A percentile compares a stretch with the other conserved stretches of the same genome.
Evolutionary conservation across 2,329 filamentous ascomycete genomes (phyloP).

Genomic region (Colletotrichum sp.): DNA sequence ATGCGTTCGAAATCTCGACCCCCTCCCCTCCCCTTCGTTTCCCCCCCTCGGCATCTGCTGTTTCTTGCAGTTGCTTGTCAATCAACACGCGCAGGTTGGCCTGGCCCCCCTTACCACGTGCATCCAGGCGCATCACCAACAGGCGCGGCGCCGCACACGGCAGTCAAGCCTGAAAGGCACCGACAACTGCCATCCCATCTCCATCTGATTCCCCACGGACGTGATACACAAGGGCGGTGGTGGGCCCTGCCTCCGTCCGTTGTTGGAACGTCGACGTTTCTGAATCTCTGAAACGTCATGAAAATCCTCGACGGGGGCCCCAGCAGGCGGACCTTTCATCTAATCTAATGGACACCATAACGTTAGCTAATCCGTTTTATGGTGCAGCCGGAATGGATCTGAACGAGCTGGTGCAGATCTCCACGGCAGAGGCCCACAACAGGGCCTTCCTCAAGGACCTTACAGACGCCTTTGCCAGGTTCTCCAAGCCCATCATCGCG

Average conservation of each 20-base stretch:
- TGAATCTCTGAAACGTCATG: slow-evolving; percentile 1
- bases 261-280: slow-evolving; percentile 1
- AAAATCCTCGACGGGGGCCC: neutral
- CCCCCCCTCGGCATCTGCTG: neutral
- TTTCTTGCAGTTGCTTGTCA: neutral
- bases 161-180: neutral
- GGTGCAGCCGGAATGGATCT: slow-evolving; percentile 25
- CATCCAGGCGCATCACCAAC: neutral
- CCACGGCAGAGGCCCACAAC: slow-evolving; percentile 26
- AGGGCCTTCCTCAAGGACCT: slow-evolving; percentile 42
- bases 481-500: slow-evolving; percentile 53
- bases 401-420: slow-evolving; percentile 25
- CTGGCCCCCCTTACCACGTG: neutral
- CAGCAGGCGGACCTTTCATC: neutral
- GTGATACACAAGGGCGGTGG: neutral
- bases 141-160: neutral
- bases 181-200: slow-evolving; percentile 9
- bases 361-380: slow-evolving; percentile 9
- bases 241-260: no score
- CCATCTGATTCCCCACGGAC: slow-evolving; percentile 15
- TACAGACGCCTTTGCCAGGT: slow-evolving; percentile 35
- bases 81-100: neutral
- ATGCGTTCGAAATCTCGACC: neutral
- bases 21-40: neutral
- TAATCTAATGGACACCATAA: neutral